These are phyloP conservation scores for Pseudogymnoascus sp. DNA, from an alignment of 2,329 filamentous ascomycete genomes.

Conservation along the genomic window DNA sequence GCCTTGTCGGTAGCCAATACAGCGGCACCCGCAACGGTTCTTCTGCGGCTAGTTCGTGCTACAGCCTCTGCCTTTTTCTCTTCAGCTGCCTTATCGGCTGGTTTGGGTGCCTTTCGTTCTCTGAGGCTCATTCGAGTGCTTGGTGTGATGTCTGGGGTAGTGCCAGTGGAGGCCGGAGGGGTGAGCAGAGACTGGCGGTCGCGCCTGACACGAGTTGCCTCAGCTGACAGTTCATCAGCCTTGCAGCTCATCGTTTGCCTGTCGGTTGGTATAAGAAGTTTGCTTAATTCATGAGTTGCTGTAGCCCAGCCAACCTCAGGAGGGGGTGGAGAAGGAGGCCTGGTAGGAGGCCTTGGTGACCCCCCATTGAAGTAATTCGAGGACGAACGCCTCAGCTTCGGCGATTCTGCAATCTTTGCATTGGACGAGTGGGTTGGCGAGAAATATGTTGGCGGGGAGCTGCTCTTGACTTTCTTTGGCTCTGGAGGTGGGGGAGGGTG, in stretches of 20 bases:
- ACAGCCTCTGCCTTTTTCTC: conserved; percentile 36
- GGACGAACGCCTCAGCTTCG: conserved; percentile 57
- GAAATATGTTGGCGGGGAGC: conserved; percentile 65
- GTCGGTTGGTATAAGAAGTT: conserved; percentile 69
- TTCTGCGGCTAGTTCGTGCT: conserved; percentile 44
- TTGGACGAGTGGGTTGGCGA: conserved; percentile 83
- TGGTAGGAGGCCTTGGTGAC: conserved; percentile 33
- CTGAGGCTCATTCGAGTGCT: conserved; percentile 65
- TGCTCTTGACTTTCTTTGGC: conserved; percentile 47
- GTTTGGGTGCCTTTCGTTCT: conserved; percentile 55
- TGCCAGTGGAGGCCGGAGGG: conserved; percentile 26
- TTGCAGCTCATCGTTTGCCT: conserved; percentile 70
- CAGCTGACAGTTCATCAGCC: conserved; percentile 69
- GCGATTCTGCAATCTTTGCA: conserved; percentile 66
- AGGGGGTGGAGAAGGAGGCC: conserved; percentile 57
- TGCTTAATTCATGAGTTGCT: conserved; percentile 76
- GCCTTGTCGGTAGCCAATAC: conserved; percentile 41
- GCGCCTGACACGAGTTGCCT: conserved; percentile 54
- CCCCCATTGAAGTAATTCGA: conserved; percentile 43
- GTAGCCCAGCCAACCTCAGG: conserved; percentile 81
- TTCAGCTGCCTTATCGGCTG: conserved; percentile 44
- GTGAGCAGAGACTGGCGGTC: conserved; percentile 55
- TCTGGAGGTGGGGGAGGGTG: conserved; percentile 43
- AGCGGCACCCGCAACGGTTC: conserved; percentile 51
- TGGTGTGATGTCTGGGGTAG: conserved; percentile 28